Evolutionary conservation across 2,329 filamentous ascomycete species (phyloP).

Genomic region (Colletotrichum horii): DNA sequence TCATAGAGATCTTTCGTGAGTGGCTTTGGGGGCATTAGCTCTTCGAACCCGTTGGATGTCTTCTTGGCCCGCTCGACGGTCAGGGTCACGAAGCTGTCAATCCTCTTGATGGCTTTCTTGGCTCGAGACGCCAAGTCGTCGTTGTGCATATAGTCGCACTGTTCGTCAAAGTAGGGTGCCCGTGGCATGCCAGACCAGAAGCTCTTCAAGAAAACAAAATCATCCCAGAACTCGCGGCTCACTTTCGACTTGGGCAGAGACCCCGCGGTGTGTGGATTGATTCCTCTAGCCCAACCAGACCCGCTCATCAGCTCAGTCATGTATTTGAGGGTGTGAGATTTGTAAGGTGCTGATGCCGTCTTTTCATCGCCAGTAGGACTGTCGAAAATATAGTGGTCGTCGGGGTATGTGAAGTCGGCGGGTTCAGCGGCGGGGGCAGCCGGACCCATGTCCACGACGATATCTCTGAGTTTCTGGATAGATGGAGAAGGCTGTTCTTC

Average conservation of each 20-base stretch:
- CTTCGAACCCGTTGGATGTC: not conserved
- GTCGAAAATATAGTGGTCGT: conserved; percentile 4
- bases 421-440: not conserved
- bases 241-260: not conserved
- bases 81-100: not conserved
- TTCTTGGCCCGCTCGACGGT: not conserved
- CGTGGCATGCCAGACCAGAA: conserved; percentile 6
- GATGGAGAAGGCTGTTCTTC: not conserved
- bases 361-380: not conserved
- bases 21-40: not conserved
- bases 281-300: not conserved
- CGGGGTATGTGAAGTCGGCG: not conserved
- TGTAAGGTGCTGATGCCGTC: not conserved
- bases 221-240: not conserved
- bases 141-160: conserved; percentile 5
- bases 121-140: not conserved
- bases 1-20: not conserved
- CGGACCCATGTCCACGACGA: not conserved
- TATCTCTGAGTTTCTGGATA: not conserved
- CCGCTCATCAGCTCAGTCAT: conserved; percentile 3
- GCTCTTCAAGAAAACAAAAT: not conserved
- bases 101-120: not conserved
- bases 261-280: not conserved
- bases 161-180: not conserved
- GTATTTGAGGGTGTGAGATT: not conserved